phyloP scores from a whole-genome alignment of 1,284 basidiomycete genomes.

The Boletus albobrunnescens region DNA sequence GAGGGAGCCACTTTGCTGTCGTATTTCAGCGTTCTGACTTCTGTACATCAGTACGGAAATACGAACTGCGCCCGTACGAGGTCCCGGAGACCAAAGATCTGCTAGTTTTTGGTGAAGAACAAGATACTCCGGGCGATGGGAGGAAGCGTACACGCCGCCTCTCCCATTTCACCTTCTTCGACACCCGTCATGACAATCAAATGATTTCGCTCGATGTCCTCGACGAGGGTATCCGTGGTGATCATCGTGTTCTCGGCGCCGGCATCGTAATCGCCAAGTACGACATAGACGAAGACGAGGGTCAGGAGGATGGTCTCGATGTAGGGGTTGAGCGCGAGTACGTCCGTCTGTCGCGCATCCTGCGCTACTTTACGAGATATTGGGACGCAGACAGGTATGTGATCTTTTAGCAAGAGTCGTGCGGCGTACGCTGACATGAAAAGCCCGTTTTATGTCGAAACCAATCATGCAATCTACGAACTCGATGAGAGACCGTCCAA shows the following conservation, averaged over 20 bases:
- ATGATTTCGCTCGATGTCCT: conserved; percentile 32
- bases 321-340: conserved; percentile 28
- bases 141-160: conserved; percentile 38
- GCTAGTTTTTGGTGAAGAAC: conserved; percentile 36
- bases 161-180: conserved; percentile 41
- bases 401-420: neutral
- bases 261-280: conserved; percentile 36
- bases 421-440: neutral
- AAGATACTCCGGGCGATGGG: conserved; percentile 19
- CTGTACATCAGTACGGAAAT: conserved; percentile 20
- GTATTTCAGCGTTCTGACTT: neutral
- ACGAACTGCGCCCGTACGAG: conserved; percentile 30
- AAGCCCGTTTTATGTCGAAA: conserved; percentile 62
- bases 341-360: conserved; percentile 37
- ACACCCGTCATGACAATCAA: conserved; percentile 25
- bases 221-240: conserved; percentile 16
- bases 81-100: conserved; percentile 26
- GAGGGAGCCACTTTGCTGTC: neutral
- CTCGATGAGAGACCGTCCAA: conserved; percentile 42
- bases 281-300: conserved; percentile 42
- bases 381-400: conserved; percentile 37
- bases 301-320: conserved; percentile 39
- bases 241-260: conserved; percentile 32
- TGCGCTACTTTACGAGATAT: conserved; percentile 37
- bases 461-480: conserved; percentile 57